A percentile compares a stretch with the other conserved stretches of the same genome.
phyloP scores from a whole-genome alignment of 306 rosid genomes.

The Sesbania bispinosa region DNA sequence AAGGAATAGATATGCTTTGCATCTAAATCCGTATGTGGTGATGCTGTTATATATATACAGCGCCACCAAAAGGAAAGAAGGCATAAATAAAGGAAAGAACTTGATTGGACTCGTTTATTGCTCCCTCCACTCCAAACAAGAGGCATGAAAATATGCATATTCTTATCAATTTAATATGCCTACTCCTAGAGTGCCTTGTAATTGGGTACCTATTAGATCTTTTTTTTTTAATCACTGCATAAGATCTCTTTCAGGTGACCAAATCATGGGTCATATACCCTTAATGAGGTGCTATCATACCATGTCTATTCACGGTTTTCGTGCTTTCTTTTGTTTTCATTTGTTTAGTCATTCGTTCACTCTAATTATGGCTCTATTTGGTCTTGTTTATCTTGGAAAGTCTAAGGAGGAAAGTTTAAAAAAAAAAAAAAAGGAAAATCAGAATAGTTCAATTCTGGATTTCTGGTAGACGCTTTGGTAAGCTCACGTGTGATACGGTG shows the following conservation, averaged over 20 bases:
- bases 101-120: conserved; percentile 51
- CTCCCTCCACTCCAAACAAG: conserved; percentile 83
- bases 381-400: too few species aligned
- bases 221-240: conserved; percentile 45
- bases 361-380: too few species aligned
- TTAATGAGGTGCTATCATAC: neutral
- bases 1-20: conserved; percentile 33
- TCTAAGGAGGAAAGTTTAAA: too few species aligned
- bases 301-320: too few species aligned
- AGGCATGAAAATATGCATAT: conserved; percentile 44
- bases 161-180: conserved; percentile 22
- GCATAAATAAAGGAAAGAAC: conserved; percentile 16
- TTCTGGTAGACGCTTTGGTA: too few species aligned
- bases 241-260: conserved; percentile 59
- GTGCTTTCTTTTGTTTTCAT: too few species aligned
- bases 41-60: conserved; percentile 21
- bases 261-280: conserved; percentile 46
- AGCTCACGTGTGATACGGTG: too few species aligned
- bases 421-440: too few species aligned
- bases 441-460: too few species aligned
- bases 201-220: conserved; percentile 40
- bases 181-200: neutral
- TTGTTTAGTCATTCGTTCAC: too few species aligned
- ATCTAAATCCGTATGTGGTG: conserved; percentile 25
- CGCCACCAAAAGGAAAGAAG: conserved; percentile 56